Base-by-base conservation (phyloP, 306 rosid genomes). In the Cercis canadensis region DNA sequence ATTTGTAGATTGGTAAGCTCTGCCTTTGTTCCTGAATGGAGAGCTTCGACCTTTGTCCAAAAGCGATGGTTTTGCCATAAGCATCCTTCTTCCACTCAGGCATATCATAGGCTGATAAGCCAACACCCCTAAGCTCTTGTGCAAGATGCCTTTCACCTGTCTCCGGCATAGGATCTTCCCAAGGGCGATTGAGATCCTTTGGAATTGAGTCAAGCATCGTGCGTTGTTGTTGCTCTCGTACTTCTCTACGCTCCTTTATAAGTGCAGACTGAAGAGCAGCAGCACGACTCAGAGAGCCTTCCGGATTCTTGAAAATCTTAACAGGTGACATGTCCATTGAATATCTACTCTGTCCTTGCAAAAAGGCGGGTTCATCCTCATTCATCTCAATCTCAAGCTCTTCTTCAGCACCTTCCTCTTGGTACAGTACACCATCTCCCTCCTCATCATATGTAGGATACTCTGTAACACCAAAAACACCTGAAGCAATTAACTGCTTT, bases 141-240 rank as follows among this genome's bases (percentile, higher is more conserved):
- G 86, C 88, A 57, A 84, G 88, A 81, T 84, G 88, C 65, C 86
- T 84, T 73, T 84, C 88, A 51, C 88, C 88, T 2, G 84, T 81
- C 71, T 84, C 88, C 2, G 88, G 88, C 88, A 84, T 81, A 41
- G 88, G 88, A 52, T 84, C 88, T 78, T 84, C 88, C 88, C 88
- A 84, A 11, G 88, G 88, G 50, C 88, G 86, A 84, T 84, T 84
- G 21, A 84, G 86, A 81, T 84, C 88, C 84, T 84, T 84, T 11
- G 88, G 88, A 52, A 84, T 84, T 19, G 88, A 84, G 62, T 84
- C 88, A 0, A 84, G 78, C 88, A 81, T 84, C 11, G 88, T 84
- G 36, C 88, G 57, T 57, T 84, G 88, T 56, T 84, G 88, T 24
- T 84, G 88, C 61, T 84, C 86, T 24, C 88, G 78, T n/a, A 84